A percentile compares a stretch with the other conserved stretches of the same genome.
These are phyloP conservation scores for Puccinia novopanici DNA, from an alignment of 1,284 basidiomycete genomes.

Conservation along the genomic window DNA sequence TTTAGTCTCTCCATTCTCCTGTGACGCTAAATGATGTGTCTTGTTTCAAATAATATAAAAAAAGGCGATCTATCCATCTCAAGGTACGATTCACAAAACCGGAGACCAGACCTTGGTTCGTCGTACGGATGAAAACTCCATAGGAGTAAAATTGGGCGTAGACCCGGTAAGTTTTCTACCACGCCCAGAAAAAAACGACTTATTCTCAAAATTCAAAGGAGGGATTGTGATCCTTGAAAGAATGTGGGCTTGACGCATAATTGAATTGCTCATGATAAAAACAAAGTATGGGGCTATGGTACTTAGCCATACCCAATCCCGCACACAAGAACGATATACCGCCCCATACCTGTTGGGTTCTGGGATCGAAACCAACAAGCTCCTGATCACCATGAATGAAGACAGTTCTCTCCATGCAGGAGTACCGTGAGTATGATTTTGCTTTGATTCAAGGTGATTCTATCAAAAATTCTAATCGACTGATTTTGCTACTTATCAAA, in stretches of 20 bases:
- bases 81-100: conserved; percentile 49
- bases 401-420: conserved; percentile 40
- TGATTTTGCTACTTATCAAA: neutral
- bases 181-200: neutral
- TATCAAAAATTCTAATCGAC: neutral
- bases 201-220: neutral
- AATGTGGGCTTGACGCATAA: neutral
- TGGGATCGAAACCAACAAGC: conserved; percentile 51
- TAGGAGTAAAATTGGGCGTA: conserved; percentile 47
- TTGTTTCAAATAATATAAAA: neutral
- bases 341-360: conserved; percentile 47
- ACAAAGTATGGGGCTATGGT: conserved; percentile 47
- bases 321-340: conserved; percentile 35
- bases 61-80: conserved; percentile 51
- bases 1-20: neutral
- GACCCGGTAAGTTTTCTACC: conserved; percentile 43
- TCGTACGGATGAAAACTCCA: conserved; percentile 43
- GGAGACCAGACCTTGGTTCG: conserved; percentile 42
- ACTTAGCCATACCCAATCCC: conserved; percentile 46
- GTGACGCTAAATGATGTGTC: neutral
- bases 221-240: neutral
- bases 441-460: neutral
- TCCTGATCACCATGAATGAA: conserved; percentile 49
- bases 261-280: neutral
- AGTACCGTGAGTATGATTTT: conserved; percentile 36